Evolutionary conservation across 2,329 filamentous ascomycete genomes (phyloP), one percentile per base, ranked within the genome.

Genomic region (Calycina herbarum): DNA sequence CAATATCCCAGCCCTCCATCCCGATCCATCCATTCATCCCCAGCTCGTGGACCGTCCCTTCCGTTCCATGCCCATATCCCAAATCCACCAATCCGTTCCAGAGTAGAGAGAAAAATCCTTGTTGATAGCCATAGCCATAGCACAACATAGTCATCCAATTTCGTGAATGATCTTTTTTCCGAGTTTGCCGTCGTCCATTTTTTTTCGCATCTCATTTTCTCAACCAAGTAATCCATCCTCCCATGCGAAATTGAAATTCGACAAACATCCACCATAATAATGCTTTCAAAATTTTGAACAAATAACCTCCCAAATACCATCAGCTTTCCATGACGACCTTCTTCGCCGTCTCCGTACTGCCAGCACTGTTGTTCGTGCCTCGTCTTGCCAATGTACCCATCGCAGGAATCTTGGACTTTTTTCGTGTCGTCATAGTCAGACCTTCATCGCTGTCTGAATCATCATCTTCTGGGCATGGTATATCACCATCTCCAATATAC

Each of bases 291-390:
- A 42, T 59, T 33, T 57, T 57, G 24, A 57, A 54, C 62, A 64
- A 31, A 61, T 45, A 64, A 42, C 48, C 60, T n/a, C 63, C 63
- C 48, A 48, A 33, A 33, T 24, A 61, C 59, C 63, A 48, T 73
- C 63, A 72, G 59, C 61, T 58, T 45, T 72, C 71, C 65, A 75
- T 73, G 3, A 68, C 51, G 24, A 76, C 67, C 74, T 86, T 87
- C 77, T 87, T 89, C 48, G 86, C 86, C 56, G 86, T 89, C 70
- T 88, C 86, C 1, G 85, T 87, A 73, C 86, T 88, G 38, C 82
- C 84, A 33, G 85, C 83, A 69, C 85, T 87, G 1, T 83, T 84
- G 70, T 87, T 86, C 0, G 86, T 89, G 69, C 86, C 84, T 38
- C 86, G 82, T 64, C 86, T 80, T 66, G 67, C 69, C 35, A 71